A percentile compares a stretch with the other conserved stretches of the same genome.
These are phyloP conservation scores for Hyaloscypha hepaticicola DNA, from an alignment of 495 filamentous ascomycete species.

Conservation along the genomic window DNA sequence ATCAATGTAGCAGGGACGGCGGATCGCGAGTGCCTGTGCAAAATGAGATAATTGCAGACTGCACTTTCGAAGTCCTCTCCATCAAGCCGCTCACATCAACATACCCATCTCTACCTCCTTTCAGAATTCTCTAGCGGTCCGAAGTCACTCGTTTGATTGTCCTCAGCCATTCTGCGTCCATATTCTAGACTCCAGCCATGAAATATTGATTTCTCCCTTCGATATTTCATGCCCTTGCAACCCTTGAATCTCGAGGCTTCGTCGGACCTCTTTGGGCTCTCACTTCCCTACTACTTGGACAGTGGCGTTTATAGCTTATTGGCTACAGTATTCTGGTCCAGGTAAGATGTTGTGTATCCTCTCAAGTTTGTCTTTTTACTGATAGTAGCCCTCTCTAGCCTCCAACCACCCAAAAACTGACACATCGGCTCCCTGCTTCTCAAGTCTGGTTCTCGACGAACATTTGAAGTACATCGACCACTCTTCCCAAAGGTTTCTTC, in stretches of 20 bases:
- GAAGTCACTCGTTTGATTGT: slow-evolving; percentile 9
- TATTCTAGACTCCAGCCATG: neutral
- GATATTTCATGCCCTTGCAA: neutral
- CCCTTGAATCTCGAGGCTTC: neutral
- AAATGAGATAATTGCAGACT: neutral
- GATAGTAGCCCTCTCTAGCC: neutral
- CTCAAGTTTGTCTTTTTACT: neutral
- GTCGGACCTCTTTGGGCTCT: neutral
- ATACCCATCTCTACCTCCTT: neutral
- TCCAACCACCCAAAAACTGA: neutral
- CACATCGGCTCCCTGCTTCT: neutral
- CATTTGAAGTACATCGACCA: neutral
- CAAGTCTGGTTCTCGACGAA: neutral
- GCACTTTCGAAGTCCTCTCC: neutral
- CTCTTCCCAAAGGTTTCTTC: neutral
- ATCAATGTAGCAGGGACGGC: neutral
- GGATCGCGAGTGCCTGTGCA: neutral
- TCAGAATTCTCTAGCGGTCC: neutral
- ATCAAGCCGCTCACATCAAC: neutral
- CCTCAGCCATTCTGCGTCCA: neutral
- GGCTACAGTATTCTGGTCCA: no score
- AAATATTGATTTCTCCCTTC: neutral
- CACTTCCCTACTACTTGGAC: neutral
- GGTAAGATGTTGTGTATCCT: neutral
- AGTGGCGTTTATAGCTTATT: no score